Conservation (phyloP, 2,329 filamentous ascomycete genomes). For the Stagonosporopsis chrysanthemi region DNA sequence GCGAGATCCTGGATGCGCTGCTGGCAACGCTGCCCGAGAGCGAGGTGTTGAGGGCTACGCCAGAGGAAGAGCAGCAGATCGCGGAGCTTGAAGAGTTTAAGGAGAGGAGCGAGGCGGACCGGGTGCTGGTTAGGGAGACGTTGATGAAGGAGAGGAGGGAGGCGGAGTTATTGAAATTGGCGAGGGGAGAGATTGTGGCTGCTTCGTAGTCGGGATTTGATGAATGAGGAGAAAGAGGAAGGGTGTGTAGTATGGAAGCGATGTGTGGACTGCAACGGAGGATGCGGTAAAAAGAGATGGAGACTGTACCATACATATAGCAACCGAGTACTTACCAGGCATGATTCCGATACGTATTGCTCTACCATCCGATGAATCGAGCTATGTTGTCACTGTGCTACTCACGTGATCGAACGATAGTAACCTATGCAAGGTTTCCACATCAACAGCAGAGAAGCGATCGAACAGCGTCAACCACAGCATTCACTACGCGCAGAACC, state of each 20-base stretch:
- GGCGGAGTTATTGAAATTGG: slow-evolving; percentile 64
- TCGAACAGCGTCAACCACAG: no score
- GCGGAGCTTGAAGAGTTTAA: slow-evolving; percentile 63
- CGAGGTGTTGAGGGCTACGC: slow-evolving; percentile 61
- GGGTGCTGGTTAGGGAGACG: slow-evolving; percentile 60
- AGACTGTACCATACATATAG: slow-evolving; percentile 1
- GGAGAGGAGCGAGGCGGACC: slow-evolving; percentile 62
- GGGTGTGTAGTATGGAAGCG: no score
- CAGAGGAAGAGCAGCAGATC: slow-evolving; percentile 67
- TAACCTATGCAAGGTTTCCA: no score
- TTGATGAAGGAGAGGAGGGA: slow-evolving; percentile 68
- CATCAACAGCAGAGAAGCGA: no score
- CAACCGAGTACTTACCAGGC: not conserved
- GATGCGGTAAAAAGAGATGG: not conserved
- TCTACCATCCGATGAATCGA: not conserved
- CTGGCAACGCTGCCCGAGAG: slow-evolving; percentile 68
- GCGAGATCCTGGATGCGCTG: slow-evolving; percentile 69
- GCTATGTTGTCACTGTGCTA: no score
- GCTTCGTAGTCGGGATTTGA: slow-evolving; percentile 4
- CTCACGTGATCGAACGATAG: no score
- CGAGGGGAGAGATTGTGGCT: slow-evolving; percentile 52
- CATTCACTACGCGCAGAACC: no score
- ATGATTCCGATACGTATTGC: no score
- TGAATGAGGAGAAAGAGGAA: no score
- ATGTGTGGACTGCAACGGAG: no score